Evolutionary conservation across 805 yeast genomes (phyloP), one percentile per base, ranked within the genome.

Genomic region (Saccharomycodes ludwigii): DNA sequence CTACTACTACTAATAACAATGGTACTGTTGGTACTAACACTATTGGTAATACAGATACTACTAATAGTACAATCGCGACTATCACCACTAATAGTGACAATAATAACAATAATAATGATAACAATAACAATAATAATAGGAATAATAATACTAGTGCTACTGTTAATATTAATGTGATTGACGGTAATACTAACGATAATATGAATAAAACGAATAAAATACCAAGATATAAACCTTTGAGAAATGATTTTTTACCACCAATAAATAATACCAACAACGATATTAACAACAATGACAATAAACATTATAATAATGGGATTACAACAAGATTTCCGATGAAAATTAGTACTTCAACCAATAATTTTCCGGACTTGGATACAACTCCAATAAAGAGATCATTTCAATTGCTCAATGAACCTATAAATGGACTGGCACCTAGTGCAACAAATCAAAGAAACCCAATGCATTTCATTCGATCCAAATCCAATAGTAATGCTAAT

Each of bases 1-100:
- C 37, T 19, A 14, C 38, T 33, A 12, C 12, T 24, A 29, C 14
- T 28, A 32, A 13, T 20, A 19, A 19, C 24, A 25, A 12, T 24
- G 9, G 18, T 29, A 19, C 8, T 29, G 11, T 12, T 21, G 31
- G 24, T 9, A 30, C 11, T 29, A 33, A 14, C 33, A 29, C 21
- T 33, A 29, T 16, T 25, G 24, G 13, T 30, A 27, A 27, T 25
- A 24, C 27, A 25, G 21, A 4, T 22, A 12, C 8, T 24, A 33
- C 21, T 24, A 29, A 11, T 11, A 21, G 23, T 9, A 21, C 9
- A 11, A 21, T 9, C 11, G 23, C 11, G 23, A 9, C 11, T 21
- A 11, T 21, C 11, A 11, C 23, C 23, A 9, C 23, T 9, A 9
- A 21, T 9, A 9, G 11, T 11, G 23, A 21, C 23, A 29, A 19